phyloP scores from a whole-genome alignment of 768 basidiomycete species.

The Suillus spraguei region DNA sequence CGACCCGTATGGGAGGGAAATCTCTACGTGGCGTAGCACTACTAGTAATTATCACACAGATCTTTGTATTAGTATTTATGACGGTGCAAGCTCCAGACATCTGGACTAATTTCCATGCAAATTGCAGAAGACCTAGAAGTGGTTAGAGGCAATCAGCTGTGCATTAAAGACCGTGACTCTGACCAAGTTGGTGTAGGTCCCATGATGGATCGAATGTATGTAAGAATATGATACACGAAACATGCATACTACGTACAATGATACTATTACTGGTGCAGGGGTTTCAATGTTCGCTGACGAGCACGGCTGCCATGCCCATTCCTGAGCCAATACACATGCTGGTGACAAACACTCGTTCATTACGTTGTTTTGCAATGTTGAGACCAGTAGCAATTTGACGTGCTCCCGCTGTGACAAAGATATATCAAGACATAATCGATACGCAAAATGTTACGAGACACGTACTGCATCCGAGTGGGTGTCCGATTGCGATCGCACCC shows the following conservation, averaged over 20 bases:
- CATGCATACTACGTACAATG: neutral
- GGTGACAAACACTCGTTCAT: constrained; percentile 78
- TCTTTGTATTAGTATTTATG: neutral
- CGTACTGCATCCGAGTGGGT: constrained; percentile 84
- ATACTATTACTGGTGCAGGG: neutral
- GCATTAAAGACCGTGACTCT: neutral
- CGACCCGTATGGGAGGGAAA: constrained; percentile 71
- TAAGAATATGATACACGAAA: neutral
- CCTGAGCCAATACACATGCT: constrained; percentile 92
- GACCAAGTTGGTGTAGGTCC: neutral
- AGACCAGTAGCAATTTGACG: constrained; percentile 87
- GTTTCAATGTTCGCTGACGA: constrained; percentile 80
- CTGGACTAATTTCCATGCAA: neutral
- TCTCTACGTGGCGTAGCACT: neutral
- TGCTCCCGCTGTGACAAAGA: constrained; percentile 60
- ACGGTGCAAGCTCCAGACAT: neutral
- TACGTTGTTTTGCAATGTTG: constrained; percentile 77
- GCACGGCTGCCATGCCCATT: constrained; percentile 89
- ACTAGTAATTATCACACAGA: neutral
- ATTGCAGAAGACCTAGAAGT: neutral
- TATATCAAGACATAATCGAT: constrained; percentile 4
- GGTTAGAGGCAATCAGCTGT: neutral
- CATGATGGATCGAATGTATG: neutral
- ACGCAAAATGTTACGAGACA: constrained; percentile 24
- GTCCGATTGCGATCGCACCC: constrained; percentile 88